phyloP scores from a whole-genome alignment of 1,284 basidiomycete species.

The Moniliophthora roreri region DNA sequence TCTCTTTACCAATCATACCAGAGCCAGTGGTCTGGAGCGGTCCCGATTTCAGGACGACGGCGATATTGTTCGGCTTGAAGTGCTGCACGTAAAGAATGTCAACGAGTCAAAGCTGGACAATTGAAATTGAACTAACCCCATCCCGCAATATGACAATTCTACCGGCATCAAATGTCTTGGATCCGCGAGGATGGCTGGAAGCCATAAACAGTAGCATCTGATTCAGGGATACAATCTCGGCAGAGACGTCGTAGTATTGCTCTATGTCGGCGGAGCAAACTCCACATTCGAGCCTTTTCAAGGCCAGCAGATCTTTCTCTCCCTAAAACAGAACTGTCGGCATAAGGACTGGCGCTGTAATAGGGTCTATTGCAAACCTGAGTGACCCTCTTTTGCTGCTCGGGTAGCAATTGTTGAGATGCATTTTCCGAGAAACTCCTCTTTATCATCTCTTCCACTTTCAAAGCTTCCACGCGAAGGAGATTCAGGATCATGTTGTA shows the following conservation, averaged over 20 bases:
- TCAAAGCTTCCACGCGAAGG: conserved; percentile 92
- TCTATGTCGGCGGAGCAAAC: conserved; percentile 73
- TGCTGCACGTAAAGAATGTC: conserved; percentile 51
- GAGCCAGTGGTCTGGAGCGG: conserved; percentile 43
- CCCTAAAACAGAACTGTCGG: no score
- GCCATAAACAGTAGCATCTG: conserved; percentile 68
- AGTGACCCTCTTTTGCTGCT: conserved; percentile 86
- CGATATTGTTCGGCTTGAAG: conserved; percentile 71
- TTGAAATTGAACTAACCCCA: conserved; percentile 51
- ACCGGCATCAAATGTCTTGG: conserved; percentile 71
- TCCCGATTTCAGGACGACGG: conserved; percentile 75
- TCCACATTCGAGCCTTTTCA: conserved; percentile 72
- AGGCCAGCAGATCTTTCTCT: conserved; percentile 68
- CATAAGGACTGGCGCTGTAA: conserved; percentile 2
- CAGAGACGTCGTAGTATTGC: conserved; percentile 76
- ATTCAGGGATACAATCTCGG: conserved; percentile 68
- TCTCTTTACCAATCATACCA: conserved; percentile 50
- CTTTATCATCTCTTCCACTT: conserved; percentile 99
- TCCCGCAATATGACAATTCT: conserved; percentile 86
- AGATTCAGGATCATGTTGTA: conserved; percentile 99
- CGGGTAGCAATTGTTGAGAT: conserved; percentile 88
- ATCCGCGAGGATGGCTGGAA: conserved; percentile 60
- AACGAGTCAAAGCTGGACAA: conserved; percentile 1
- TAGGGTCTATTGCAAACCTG: conserved; percentile 51
- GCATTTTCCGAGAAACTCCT: conserved; percentile 98